Conservation (phyloP, 2,329 filamentous ascomycete species). For the Diplodia mutila region DNA sequence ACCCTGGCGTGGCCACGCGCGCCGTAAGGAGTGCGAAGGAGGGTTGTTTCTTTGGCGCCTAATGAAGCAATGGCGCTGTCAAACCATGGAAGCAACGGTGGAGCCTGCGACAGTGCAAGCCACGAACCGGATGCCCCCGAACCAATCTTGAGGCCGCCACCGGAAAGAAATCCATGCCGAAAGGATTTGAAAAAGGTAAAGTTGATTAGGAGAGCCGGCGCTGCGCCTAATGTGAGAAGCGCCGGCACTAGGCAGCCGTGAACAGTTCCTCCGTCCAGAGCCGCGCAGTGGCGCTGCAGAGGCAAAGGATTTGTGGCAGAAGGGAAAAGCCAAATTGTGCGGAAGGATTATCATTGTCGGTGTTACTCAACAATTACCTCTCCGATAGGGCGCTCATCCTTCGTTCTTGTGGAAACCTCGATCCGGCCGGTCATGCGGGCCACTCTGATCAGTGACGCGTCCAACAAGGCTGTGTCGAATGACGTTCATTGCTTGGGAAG, state of each 20-base stretch:
- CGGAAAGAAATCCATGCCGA: constrained; percentile 15
- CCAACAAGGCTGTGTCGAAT: not conserved
- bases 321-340: not conserved
- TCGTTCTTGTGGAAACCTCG: not conserved
- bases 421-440: not conserved
- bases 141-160: not conserved
- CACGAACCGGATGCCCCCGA: not conserved
- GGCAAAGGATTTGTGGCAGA: not conserved
- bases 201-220: not conserved
- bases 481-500: not conserved
- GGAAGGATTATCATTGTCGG: not conserved
- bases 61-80: not conserved
- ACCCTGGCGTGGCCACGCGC: not conserved
- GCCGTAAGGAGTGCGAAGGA: not conserved
- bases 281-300: not conserved
- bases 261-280: constrained; percentile 6
- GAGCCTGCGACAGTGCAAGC: constrained; percentile 1
- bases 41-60: not conserved
- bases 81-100: not conserved
- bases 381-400: not conserved
- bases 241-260: constrained; percentile 12
- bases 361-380: constrained; percentile 3
- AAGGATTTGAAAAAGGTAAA: constrained; percentile 1
- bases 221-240: not conserved
- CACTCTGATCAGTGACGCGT: not conserved